phyloP scores from a whole-genome alignment of 495 filamentous ascomycete genomes.

The Trichocladium antarcticum region DNA sequence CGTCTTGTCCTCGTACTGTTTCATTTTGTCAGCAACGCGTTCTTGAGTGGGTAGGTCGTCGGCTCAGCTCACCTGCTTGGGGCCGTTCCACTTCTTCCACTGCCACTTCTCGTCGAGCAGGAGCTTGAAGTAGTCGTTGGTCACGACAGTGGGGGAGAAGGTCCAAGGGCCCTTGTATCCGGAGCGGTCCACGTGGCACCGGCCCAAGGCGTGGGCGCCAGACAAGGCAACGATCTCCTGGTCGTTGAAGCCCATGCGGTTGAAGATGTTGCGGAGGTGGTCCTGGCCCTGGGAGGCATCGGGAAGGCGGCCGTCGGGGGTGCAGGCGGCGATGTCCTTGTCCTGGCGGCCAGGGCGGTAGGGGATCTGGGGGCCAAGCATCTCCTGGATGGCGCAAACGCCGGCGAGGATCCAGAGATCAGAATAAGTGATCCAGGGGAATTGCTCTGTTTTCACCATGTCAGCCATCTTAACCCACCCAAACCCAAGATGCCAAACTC shows the following conservation, averaged over 20 bases:
- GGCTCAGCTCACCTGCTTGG: slow-evolving; percentile 38
- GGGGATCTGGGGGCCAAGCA: slow-evolving; percentile 77
- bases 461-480: slow-evolving; percentile 22
- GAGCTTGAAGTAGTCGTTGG: slow-evolving; percentile 87
- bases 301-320: slow-evolving; percentile 90
- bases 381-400: slow-evolving; percentile 83
- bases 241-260: slow-evolving; percentile 97
- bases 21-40: neutral
- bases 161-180: slow-evolving; percentile 93
- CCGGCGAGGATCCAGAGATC: slow-evolving; percentile 93
- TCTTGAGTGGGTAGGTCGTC: neutral
- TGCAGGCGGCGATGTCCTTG: slow-evolving; percentile 72
- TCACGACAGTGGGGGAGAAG: slow-evolving; percentile 87
- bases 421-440: slow-evolving; percentile 92
- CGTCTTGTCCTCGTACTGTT: slow-evolving; percentile 70
- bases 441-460: slow-evolving; percentile 43
- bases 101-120: slow-evolving; percentile 87
- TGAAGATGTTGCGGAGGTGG: slow-evolving; percentile 88
- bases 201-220: slow-evolving; percentile 86
- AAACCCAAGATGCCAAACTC: slow-evolving; percentile 17
- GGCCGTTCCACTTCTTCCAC: slow-evolving; percentile 88
- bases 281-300: slow-evolving; percentile 69
- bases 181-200: slow-evolving; percentile 80
- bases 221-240: slow-evolving; percentile 85
- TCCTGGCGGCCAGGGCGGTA: slow-evolving; percentile 85